phyloP scores from a whole-genome alignment of 495 filamentous ascomycete genomes.

The Bombardia bombarda region DNA sequence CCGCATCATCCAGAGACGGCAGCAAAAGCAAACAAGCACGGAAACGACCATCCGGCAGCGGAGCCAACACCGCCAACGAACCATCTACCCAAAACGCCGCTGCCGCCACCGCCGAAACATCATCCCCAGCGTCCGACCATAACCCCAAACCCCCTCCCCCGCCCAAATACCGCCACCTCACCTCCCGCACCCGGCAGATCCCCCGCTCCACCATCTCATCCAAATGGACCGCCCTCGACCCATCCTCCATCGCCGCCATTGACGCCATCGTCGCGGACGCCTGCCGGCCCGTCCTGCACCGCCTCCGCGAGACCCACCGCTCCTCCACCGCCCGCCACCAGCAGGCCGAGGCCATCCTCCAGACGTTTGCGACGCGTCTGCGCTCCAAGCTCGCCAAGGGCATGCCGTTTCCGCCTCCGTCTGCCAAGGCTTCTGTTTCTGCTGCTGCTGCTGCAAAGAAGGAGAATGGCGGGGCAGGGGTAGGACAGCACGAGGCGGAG shows the following conservation, averaged over 20 bases:
- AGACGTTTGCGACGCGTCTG: slow-evolving; percentile 24
- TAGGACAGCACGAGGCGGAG: slow-evolving; percentile 25
- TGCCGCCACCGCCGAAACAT: background rate
- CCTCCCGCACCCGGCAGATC: slow-evolving; percentile 31
- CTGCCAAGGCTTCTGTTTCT: background rate
- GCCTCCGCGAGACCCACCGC: slow-evolving; percentile 26
- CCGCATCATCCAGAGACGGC: background rate
- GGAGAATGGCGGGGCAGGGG: background rate
- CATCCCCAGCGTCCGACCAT: slow-evolving; percentile 5
- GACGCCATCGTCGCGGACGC: slow-evolving; percentile 29
- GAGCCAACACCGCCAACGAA: background rate
- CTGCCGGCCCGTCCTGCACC: slow-evolving; percentile 31
- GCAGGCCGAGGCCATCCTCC: slow-evolving; percentile 28
- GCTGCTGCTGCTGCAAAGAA: background rate
- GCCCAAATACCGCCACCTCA: slow-evolving; percentile 29
- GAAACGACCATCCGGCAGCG: background rate
- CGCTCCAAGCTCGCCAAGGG: slow-evolving; percentile 28
- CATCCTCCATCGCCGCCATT: slow-evolving; percentile 27
- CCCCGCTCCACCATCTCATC: slow-evolving; percentile 32
- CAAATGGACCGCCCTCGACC: slow-evolving; percentile 37
- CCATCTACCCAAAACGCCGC: background rate
- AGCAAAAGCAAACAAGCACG: background rate
- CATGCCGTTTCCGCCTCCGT: slow-evolving; percentile 35
- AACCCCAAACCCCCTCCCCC: background rate
- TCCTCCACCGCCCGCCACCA: too few species aligned